Conservation (phyloP, 2,329 filamentous ascomycete genomes). For the Fusarium napiforme region DNA sequence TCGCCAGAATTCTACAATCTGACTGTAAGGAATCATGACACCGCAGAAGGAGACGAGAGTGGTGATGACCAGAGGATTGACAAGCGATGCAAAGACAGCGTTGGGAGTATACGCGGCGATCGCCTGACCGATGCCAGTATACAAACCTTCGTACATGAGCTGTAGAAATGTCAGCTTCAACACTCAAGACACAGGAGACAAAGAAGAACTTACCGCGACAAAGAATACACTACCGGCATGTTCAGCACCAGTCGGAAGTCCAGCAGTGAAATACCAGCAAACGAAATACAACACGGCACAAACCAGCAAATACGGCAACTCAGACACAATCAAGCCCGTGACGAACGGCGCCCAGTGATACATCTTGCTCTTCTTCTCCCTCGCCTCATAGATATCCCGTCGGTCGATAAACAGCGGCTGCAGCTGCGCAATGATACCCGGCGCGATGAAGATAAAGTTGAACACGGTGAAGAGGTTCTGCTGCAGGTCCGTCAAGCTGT, state of each 20-base stretch:
- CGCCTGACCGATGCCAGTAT: conserved; percentile 70
- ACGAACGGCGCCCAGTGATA: conserved; percentile 71
- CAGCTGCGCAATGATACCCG: conserved; percentile 60
- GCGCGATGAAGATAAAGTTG: conserved; percentile 71
- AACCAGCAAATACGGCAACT: conserved; percentile 57
- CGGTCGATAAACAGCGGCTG: conserved; percentile 61
- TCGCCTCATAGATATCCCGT: conserved; percentile 59
- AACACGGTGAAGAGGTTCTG: conserved; percentile 68
- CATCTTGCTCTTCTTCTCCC: conserved; percentile 62
- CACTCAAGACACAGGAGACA: fast-evolving
- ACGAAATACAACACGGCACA: conserved; percentile 60
- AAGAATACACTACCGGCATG: conserved; percentile 64
- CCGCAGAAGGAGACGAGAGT: conserved; percentile 77
- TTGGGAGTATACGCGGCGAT: conserved; percentile 71
- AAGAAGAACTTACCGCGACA: conserved; percentile 56
- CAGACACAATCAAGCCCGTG: conserved; percentile 60
- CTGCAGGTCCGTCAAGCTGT: conserved; percentile 63
- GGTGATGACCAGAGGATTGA: conserved; percentile 66
- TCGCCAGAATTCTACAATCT: conserved; percentile 74
- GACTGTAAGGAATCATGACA: conserved; percentile 74
- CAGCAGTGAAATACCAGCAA: conserved; percentile 69
- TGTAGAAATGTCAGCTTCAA: neutral
- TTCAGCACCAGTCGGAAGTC: conserved; percentile 56
- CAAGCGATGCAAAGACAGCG: conserved; percentile 67
- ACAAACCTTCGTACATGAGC: conserved; percentile 67